These are phyloP conservation scores for Buddleja alternifolia DNA, from an alignment of 257 asterid genomes.

Conservation along the genomic window DNA sequence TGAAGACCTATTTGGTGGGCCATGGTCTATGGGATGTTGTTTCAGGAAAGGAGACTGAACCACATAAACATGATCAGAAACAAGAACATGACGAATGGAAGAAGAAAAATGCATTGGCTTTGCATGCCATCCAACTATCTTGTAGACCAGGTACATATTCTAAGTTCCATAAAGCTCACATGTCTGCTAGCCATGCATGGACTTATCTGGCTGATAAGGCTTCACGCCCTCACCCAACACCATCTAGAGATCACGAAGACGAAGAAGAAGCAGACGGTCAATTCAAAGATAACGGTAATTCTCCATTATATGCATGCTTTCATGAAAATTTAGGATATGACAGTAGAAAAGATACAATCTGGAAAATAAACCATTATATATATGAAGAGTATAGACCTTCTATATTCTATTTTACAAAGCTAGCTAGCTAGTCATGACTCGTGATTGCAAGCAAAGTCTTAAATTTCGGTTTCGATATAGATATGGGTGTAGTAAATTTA, in stretches of 20 bases:
- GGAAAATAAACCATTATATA: too few species aligned
- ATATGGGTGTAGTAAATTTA: too few species aligned
- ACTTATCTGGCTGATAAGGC: conserved; percentile 39
- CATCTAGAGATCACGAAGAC: conserved; percentile 12
- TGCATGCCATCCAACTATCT: conserved; percentile 49
- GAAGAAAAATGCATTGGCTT: conserved; percentile 44
- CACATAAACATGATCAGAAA: conserved; percentile 12
- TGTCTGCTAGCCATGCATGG: conserved; percentile 41
- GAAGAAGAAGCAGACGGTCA: too few species aligned
- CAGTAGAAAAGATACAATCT: too few species aligned
- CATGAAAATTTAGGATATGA: too few species aligned
- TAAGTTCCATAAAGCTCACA: conserved; percentile 37
- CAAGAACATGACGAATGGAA: conserved; percentile 44
- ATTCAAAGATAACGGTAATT: conserved; percentile 26
- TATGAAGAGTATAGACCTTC: too few species aligned
- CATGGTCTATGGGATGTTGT: conserved; percentile 52
- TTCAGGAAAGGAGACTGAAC: conserved; percentile 41
- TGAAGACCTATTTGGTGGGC: conserved; percentile 42
- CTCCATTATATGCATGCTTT: too few species aligned
- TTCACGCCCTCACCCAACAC: background rate
- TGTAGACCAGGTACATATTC: conserved; percentile 41
- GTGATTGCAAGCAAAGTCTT: too few species aligned
- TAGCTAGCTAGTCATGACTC: too few species aligned
- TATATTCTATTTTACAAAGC: too few species aligned
- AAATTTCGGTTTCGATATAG: too few species aligned